These are phyloP conservation scores for Fusarium subtropicale DNA, from an alignment of 2,329 filamentous ascomycete genomes.

Conservation along the genomic window DNA sequence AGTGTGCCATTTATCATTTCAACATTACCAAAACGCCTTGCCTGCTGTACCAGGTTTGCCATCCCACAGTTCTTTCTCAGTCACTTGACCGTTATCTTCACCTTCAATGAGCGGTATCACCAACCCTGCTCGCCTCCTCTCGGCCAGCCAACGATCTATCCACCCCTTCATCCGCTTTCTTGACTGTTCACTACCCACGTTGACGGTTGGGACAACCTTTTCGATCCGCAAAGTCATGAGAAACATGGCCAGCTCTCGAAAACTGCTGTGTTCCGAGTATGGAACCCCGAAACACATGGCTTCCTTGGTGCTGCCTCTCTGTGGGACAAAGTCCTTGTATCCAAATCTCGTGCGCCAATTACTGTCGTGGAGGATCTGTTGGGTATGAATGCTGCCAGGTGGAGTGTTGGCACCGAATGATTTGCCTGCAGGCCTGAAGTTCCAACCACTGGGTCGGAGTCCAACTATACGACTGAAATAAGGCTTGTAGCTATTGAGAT, in stretches of 20 bases:
- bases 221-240: conserved; percentile 88
- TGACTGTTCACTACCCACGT: conserved; percentile 71
- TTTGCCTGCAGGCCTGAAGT: conserved; percentile 76
- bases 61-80: conserved; percentile 52
- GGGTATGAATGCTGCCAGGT: conserved; percentile 62
- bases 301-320: conserved; percentile 84
- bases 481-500: conserved; percentile 81
- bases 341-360: conserved; percentile 82
- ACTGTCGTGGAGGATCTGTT: conserved; percentile 65
- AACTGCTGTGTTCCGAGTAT: conserved; percentile 95
- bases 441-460: conserved; percentile 95
- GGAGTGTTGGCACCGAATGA: conserved; percentile 66
- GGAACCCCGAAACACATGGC: conserved; percentile 93
- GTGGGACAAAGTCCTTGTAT: conserved; percentile 78
- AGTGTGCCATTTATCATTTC: conserved; percentile 2
- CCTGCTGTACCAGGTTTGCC: conserved; percentile 55
- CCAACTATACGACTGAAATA: conserved; percentile 89
- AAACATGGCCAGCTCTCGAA: conserved; percentile 94
- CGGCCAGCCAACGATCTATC: conserved; percentile 71
- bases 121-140: conserved; percentile 67
- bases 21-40: conserved; percentile 54
- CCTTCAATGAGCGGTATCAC: conserved; percentile 59
- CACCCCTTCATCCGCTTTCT: conserved; percentile 72
- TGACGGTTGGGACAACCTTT: conserved; percentile 92
- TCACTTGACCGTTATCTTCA: conserved; percentile 49